Evolutionary conservation across 2,329 filamentous ascomycete genomes (phyloP), one percentile per base, ranked within the genome.

Genomic region (Fusarium staphyleae): DNA sequence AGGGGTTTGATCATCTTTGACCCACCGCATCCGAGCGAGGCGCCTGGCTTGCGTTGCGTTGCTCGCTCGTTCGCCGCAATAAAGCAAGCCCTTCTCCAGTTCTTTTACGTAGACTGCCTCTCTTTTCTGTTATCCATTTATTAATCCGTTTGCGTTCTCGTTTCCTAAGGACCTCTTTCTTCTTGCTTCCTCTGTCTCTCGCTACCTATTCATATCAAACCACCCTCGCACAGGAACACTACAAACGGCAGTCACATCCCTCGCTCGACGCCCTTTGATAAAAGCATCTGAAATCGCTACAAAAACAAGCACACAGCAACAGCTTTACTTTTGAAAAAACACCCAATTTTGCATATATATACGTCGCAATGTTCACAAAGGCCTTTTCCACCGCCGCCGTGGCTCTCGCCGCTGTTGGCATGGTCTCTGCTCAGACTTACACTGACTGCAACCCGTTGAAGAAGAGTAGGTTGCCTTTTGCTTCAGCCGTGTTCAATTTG

Each of bases 381-480:
- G 43, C 78, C 46, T 54, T 81, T 53, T 74, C 77, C 48, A 66
- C 74, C 55, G 74, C 79, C 46, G 73, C 76, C 29, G 69, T 81
- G 74, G 76, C 77, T 59, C 72, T 85, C 12, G 77, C 80, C 62
- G 76, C 81, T 55, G 75, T 78, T 34, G 66, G 72, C 55, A 62
- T 83, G 62, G 81, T 77, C 52, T 74, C 78, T 55, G 82, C 81
- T 48, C 83, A 86, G 77, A 86, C 83, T 55, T 78, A 66, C 65
- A 84, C 81, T n/a, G 67, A 68, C 11, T 86, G 83, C 72, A 77
- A 85, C 70, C 83, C 83, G 42, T 73, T 76, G 46, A 72, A 83
- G 75, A 76, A 78, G 72, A 74, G 78, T 80, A 67, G 67, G 36
- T 47, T 6, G n/a, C 15, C n/a, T 41, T 5, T 10, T 41, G n/a